phyloP scores from a whole-genome alignment of 495 filamentous ascomycete species.

The Xylaria intraflava region DNA sequence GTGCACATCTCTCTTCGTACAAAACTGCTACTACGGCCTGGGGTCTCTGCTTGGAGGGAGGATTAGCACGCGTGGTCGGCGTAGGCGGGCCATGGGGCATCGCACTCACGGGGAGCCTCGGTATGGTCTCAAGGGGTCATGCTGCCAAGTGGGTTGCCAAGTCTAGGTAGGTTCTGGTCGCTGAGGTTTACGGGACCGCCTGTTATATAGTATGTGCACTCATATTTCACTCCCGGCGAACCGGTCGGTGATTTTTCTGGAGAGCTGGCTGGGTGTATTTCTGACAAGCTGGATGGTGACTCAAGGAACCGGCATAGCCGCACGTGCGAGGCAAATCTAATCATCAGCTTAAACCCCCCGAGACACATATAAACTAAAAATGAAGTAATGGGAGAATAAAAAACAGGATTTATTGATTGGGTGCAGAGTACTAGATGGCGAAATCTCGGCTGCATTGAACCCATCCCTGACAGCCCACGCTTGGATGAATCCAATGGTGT shows the following conservation, averaged over 20 bases:
- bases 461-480: constrained; percentile 2
- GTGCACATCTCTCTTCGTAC: constrained; percentile 17
- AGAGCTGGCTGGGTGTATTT: not conserved
- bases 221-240: not conserved
- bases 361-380: constrained; percentile 2
- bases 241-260: not conserved
- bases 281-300: constrained; percentile 3
- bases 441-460: constrained; percentile 10
- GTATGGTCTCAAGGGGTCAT: not conserved
- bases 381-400: constrained; percentile 6
- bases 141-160: not conserved
- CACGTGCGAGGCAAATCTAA: constrained; percentile 2
- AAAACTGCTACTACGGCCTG: not conserved
- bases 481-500: not conserved
- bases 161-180: not conserved
- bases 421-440: constrained; percentile 1
- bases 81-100: not conserved
- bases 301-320: not conserved
- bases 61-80: not conserved
- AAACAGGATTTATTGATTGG: constrained; percentile 9
- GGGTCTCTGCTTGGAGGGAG: constrained; percentile 1
- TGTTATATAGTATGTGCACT: constrained; percentile 5
- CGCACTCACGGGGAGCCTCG: constrained; percentile 2
- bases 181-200: not conserved
- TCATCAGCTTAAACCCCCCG: not conserved